Conservation (phyloP, 2,329 filamentous ascomycete species). For the Fusarium chuoi region DNA sequence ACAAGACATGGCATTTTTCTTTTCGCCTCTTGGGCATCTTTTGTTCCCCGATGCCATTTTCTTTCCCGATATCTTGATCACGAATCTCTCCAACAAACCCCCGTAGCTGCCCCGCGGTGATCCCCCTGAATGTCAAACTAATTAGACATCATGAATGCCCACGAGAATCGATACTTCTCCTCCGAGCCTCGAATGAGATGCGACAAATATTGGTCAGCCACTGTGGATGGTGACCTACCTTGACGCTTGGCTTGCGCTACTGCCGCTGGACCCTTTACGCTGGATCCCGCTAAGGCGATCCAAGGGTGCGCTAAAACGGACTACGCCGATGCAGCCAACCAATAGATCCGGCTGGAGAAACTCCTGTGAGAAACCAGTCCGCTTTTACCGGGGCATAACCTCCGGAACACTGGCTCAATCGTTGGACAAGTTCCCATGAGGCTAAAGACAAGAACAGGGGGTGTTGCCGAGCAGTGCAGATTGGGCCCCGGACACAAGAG, state of each 20-base stretch:
- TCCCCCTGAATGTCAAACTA: constrained; percentile 25
- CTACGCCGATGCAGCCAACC: neutral
- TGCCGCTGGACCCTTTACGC: constrained; percentile 27
- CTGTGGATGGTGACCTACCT: neutral
- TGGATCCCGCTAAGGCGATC: constrained; percentile 17
- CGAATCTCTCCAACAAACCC: neutral
- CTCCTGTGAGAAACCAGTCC: neutral
- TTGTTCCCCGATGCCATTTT: neutral
- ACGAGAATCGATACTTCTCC: constrained; percentile 7
- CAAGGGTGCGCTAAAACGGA: constrained; percentile 5
- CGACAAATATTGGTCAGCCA: constrained; percentile 15
- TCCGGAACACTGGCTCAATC: constrained; percentile 9
- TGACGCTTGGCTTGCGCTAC: constrained; percentile 17
- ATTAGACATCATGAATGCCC: constrained; percentile 12
- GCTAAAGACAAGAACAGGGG: constrained; percentile 13
- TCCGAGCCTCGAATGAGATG: constrained; percentile 10
- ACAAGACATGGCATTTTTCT: neutral
- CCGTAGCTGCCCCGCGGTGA: constrained; percentile 12
- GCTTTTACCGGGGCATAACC: constrained; percentile 25
- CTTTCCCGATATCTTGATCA: neutral
- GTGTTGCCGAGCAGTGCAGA: constrained; percentile 1
- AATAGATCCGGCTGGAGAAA: neutral
- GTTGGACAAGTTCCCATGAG: neutral
- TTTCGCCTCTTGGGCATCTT: neutral
- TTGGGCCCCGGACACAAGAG: constrained; percentile 12